These are phyloP conservation scores for Oryza coarctata DNA, from an alignment of 176 grass and related monocot genomes.

Conservation along the genomic window DNA sequence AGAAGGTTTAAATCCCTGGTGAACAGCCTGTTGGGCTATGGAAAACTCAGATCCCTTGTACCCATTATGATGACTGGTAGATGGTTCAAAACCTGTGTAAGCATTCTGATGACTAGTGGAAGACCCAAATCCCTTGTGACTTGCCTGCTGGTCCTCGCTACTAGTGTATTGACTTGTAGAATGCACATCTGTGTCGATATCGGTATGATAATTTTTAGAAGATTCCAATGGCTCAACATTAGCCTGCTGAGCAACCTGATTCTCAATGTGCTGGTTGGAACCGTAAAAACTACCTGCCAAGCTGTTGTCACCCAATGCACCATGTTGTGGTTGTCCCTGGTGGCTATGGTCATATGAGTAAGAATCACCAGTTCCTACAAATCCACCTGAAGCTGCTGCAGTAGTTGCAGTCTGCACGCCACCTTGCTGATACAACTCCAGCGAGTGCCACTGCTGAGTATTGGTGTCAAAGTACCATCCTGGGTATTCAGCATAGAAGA, in stretches of 20 bases:
- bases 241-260: slow-evolving; percentile 24
- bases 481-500: slow-evolving; percentile 79
- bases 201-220: background rate
- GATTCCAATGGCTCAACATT: slow-evolving; percentile 8
- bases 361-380: slow-evolving; percentile 8
- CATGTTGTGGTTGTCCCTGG: slow-evolving; percentile 33
- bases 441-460: slow-evolving; percentile 66
- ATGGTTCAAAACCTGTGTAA: slow-evolving; percentile 30
- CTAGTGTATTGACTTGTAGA: slow-evolving; percentile 27
- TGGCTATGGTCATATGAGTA: slow-evolving; percentile 20
- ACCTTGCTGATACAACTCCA: slow-evolving; percentile 65
- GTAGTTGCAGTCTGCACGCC: slow-evolving; percentile 23
- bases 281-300: slow-evolving; percentile 37
- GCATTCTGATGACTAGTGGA: slow-evolving; percentile 11
- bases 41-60: slow-evolving; percentile 13
- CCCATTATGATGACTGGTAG: slow-evolving; percentile 22
- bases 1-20: slow-evolving; percentile 33
- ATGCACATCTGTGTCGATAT: slow-evolving; percentile 29
- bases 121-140: slow-evolving; percentile 28
- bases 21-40: slow-evolving; percentile 10
- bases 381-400: slow-evolving; percentile 26
- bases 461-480: slow-evolving; percentile 85
- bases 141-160: slow-evolving; percentile 13
- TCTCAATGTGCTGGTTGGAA: slow-evolving; percentile 28
- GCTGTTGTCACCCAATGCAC: slow-evolving; percentile 9